Conservation (phyloP, 1,139 yeast genomes). For the Hyphopichia khmerensis region DNA sequence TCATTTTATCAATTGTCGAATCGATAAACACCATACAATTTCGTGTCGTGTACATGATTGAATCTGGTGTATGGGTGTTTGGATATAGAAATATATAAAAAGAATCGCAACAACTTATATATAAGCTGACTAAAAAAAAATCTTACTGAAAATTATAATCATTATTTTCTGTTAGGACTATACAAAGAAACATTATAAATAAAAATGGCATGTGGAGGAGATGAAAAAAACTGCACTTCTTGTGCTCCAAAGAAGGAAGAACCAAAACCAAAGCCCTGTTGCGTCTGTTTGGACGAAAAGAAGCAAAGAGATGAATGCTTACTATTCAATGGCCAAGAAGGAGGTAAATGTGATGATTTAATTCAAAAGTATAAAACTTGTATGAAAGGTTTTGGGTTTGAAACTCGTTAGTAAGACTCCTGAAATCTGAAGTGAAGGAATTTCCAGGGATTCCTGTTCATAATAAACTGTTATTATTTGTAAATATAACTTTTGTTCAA, state of each 20-base stretch:
- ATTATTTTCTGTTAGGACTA: not conserved
- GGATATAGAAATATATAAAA: too few species aligned
- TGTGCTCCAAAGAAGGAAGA: constrained; percentile 10
- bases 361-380: constrained; percentile 75
- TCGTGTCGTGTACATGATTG: not conserved
- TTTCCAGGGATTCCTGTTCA: too few species aligned
- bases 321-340: constrained; percentile 76
- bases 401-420: constrained; percentile 21
- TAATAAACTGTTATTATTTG: too few species aligned
- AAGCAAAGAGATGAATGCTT: constrained; percentile 83
- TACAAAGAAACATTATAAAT: not conserved
- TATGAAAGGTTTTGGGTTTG: constrained; percentile 91
- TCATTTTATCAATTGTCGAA: not conserved
- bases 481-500: too few species aligned
- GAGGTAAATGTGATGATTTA: constrained; percentile 75
- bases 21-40: not conserved
- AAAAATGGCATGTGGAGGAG: constrained; percentile 8
- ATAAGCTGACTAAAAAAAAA: not conserved
- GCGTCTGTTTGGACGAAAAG: constrained; percentile 90
- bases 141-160: not conserved
- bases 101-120: too few species aligned
- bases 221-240: constrained; percentile 6
- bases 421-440: too few species aligned
- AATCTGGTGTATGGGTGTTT: not conserved
- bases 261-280: constrained; percentile 86